Evolutionary conservation across 1,284 basidiomycete genomes (phyloP).

Genomic region (Coriolopsis trogii): DNA sequence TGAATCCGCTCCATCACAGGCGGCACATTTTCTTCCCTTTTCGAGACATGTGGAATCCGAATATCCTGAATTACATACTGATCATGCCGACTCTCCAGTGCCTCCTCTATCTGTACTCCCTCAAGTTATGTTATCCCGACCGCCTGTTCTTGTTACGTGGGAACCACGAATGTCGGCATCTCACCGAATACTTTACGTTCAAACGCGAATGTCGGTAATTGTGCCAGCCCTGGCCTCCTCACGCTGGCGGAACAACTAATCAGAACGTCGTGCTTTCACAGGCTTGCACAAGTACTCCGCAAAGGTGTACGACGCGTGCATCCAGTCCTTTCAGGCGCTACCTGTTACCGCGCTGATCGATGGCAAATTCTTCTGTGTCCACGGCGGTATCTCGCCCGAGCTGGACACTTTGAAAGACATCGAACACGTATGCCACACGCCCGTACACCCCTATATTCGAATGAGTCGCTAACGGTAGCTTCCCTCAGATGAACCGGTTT

Average conservation of each 20-base stretch:
- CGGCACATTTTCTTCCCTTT: neutral
- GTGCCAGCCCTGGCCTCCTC: too few species aligned
- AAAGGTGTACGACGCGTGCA: conserved; percentile 87
- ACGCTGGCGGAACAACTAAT: neutral
- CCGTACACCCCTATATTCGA: neutral
- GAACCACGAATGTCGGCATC: conserved; percentile 37
- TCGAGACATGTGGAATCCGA: neutral
- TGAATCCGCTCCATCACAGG: neutral
- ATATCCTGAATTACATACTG: neutral
- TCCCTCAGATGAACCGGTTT: conserved; percentile 81
- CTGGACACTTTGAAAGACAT: conserved; percentile 85
- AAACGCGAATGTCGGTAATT: conserved; percentile 32
- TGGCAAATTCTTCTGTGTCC: conserved; percentile 96
- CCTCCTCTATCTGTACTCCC: conserved; percentile 30
- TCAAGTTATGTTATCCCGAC: conserved; percentile 35
- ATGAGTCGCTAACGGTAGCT: neutral
- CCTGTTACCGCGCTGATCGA: conserved; percentile 95
- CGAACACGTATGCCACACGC: conserved; percentile 54
- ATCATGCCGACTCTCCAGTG: conserved; percentile 21
- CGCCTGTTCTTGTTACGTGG: conserved; percentile 33
- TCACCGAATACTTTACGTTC: conserved; percentile 39
- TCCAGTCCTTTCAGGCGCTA: conserved; percentile 89
- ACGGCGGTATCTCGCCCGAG: conserved; percentile 94
- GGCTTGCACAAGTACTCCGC: conserved; percentile 93
- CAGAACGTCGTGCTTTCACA: conserved; percentile 31